A percentile compares a stretch with the other conserved stretches of the same genome.
Conservation (phyloP, 2,329 filamentous ascomycete genomes). For the Herpotrichia juniperi region DNA sequence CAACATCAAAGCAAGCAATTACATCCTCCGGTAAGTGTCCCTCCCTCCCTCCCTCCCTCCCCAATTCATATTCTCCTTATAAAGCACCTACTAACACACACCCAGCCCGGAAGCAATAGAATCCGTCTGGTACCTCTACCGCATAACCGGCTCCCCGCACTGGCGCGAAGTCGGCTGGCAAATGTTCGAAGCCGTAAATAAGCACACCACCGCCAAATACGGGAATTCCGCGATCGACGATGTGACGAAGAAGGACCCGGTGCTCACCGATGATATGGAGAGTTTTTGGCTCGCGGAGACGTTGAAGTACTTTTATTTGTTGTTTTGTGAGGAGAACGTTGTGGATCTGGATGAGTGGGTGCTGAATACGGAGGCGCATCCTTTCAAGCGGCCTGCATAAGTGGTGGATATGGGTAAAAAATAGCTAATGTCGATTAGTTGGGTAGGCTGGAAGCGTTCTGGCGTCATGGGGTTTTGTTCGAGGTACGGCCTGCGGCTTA, state of each 20-base stretch:
- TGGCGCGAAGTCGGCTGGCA: constrained; percentile 75
- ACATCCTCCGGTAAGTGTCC: constrained; percentile 62
- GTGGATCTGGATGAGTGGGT: constrained; percentile 71
- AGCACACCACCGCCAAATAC: constrained; percentile 65
- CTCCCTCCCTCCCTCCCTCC: background rate
- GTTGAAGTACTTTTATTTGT: constrained; percentile 70
- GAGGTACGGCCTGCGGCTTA: background rate
- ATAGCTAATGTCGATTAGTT: background rate
- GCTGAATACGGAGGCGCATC: constrained; percentile 57
- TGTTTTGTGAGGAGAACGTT: constrained; percentile 65
- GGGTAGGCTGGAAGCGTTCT: background rate
- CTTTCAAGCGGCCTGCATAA: constrained; percentile 40
- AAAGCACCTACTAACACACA: background rate
- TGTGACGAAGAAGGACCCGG: constrained; percentile 59
- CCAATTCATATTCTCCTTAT: constrained; percentile 7
- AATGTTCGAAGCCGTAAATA: constrained; percentile 72
- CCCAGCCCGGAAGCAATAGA: constrained; percentile 75
- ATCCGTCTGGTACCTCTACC: constrained; percentile 78
- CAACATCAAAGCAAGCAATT: constrained; percentile 61
- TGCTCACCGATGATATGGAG: constrained; percentile 69
- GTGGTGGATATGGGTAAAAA: background rate
- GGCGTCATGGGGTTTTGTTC: background rate
- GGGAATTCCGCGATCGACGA: constrained; percentile 72
- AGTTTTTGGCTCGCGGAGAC: constrained; percentile 77
- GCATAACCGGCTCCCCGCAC: constrained; percentile 69